A percentile compares a stretch with the other conserved stretches of the same genome.
phyloP scores from a whole-genome alignment of 2,329 filamentous ascomycete species.

The Sclerotinia trifoliorum region DNA sequence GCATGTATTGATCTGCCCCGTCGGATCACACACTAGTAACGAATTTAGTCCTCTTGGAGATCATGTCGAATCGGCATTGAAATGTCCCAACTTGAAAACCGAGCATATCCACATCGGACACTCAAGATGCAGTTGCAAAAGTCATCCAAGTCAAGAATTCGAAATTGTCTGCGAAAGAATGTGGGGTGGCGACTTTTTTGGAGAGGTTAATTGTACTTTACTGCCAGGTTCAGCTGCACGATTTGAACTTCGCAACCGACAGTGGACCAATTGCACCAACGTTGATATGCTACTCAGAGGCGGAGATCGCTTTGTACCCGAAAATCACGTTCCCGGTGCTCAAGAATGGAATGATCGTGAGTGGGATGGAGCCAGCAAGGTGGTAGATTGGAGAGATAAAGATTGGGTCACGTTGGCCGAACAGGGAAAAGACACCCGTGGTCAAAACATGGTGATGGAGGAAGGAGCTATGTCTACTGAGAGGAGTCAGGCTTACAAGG shows the following conservation, averaged over 20 bases:
- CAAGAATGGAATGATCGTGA: slow-evolving; percentile 15
- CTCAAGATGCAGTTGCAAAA: slow-evolving; percentile 14
- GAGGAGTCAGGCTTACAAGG: background rate
- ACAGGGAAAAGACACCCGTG: background rate
- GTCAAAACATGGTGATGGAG: background rate
- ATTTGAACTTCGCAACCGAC: slow-evolving; percentile 6
- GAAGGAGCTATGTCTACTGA: too few relatives aligned
- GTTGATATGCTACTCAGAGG: background rate
- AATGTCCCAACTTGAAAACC: slow-evolving; percentile 12
- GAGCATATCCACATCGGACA: slow-evolving; percentile 10
- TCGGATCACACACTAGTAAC: background rate
- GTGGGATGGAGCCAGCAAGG: slow-evolving; percentile 10
- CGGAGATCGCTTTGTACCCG: background rate
- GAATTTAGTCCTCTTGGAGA: background rate
- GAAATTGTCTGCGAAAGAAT: background rate
- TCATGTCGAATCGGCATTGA: background rate
- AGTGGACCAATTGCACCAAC: slow-evolving; percentile 19
- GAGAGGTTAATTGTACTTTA: background rate
- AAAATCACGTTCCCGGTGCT: fast-evolving
- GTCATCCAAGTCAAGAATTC: background rate
- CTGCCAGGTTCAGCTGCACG: background rate
- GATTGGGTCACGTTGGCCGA: slow-evolving; percentile 18
- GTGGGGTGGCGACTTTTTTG: slow-evolving; percentile 19
- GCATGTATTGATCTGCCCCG: slow-evolving; percentile 10
- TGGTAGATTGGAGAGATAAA: slow-evolving; percentile 16